These are phyloP conservation scores for Eragrostis curvula DNA, from an alignment of 176 grass and related monocot species.

Conservation along the genomic window DNA sequence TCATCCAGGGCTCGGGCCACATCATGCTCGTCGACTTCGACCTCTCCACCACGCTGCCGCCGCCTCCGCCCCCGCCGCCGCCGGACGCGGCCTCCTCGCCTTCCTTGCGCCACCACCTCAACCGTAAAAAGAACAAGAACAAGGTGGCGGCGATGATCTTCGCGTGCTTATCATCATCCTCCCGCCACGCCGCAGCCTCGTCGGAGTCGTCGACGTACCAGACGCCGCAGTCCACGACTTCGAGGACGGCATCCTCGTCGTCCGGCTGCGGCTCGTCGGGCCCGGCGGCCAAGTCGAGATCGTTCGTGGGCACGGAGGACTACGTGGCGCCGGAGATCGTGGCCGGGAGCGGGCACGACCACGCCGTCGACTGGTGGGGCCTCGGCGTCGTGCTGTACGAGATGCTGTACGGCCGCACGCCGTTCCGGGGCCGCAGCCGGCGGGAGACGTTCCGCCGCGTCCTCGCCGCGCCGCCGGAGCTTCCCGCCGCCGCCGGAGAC, in stretches of 20 bases:
- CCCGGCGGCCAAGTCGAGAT: slow-evolving; percentile 64
- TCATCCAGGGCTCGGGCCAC: slow-evolving; percentile 71
- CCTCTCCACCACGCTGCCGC: slow-evolving; percentile 63
- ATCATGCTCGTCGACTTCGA: slow-evolving; percentile 93
- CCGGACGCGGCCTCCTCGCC: background rate
- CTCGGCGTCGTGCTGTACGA: slow-evolving; percentile 82
- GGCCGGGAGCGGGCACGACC: slow-evolving; percentile 65
- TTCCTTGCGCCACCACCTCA: background rate
- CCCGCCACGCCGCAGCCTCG: slow-evolving; percentile 36
- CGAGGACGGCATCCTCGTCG: slow-evolving; percentile 16
- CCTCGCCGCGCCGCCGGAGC: slow-evolving; percentile 55
- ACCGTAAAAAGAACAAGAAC: slow-evolving; percentile 28
- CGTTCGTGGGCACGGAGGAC: slow-evolving; percentile 93
- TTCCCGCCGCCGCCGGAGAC: no score
- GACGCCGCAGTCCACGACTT: slow-evolving; percentile 11
- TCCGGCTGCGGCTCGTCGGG: slow-evolving; percentile 5
- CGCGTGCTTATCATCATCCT: slow-evolving; percentile 45
- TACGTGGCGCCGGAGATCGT: slow-evolving; percentile 89
- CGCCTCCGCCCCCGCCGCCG: background rate
- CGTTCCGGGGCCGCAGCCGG: slow-evolving; percentile 70
- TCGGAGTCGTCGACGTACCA: slow-evolving; percentile 25
- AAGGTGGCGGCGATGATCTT: slow-evolving; percentile 10
- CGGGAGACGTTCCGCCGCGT: slow-evolving; percentile 80
- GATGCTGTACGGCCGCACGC: slow-evolving; percentile 77
- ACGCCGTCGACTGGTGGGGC: slow-evolving; percentile 82